Evolutionary conservation across 116 monocot genomes (phyloP).

Genomic region (Papilionanthe hybrid): DNA sequence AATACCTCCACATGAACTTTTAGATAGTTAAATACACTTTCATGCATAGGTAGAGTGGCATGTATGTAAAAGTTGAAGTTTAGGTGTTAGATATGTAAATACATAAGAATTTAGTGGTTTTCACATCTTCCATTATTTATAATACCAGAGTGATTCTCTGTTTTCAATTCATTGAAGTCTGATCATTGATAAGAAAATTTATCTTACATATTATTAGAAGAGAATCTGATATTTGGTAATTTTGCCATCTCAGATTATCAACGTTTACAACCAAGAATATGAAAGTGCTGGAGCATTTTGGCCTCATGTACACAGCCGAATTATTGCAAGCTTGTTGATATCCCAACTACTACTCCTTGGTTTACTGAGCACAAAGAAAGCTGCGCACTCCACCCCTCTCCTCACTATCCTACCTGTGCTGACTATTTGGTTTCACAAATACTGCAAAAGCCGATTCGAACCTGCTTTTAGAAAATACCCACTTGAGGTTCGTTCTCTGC

Average conservation of each 20-base stretch:
- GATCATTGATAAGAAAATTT: no score
- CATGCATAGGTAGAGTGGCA: no score
- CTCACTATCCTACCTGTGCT: slow-evolving; percentile 56
- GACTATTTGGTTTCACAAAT: slow-evolving; percentile 71
- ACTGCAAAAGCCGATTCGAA: slow-evolving; percentile 78
- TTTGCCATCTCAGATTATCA: slow-evolving; percentile 56
- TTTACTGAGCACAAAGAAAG: slow-evolving; percentile 70
- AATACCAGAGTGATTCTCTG: no score
- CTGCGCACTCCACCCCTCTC: slow-evolving; percentile 68
- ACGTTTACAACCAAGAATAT: slow-evolving; percentile 87
- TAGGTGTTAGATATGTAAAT: no score
- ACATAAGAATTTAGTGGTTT: no score
- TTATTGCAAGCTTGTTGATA: slow-evolving; percentile 64
- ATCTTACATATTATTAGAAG: not conserved
- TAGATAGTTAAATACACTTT: no score
- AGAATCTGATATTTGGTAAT: slow-evolving; percentile 6
- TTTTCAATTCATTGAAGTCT: no score
- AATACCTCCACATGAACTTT: no score
- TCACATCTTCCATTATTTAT: no score
- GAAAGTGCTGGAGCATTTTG: slow-evolving; percentile 91
- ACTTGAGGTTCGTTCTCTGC: slow-evolving; percentile 41
- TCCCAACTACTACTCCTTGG: slow-evolving; percentile 73
- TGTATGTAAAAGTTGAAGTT: no score
- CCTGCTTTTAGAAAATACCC: slow-evolving; percentile 77
- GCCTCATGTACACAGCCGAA: slow-evolving; percentile 76